Evolutionary conservation across 805 yeast genomes (phyloP).

Genomic region (Teunomyces cretensis): DNA sequence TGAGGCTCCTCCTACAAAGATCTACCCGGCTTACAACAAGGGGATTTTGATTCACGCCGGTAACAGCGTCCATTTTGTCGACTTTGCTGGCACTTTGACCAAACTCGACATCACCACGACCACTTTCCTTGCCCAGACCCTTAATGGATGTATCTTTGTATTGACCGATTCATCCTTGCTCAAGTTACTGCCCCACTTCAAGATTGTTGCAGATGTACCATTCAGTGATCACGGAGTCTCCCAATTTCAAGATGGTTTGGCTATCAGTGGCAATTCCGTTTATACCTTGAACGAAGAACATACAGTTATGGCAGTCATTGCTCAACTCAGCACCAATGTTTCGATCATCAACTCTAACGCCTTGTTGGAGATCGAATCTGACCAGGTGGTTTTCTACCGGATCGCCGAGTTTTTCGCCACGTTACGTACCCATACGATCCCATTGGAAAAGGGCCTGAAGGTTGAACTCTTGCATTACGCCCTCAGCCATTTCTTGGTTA

Average conservation of each 20-base stretch:
- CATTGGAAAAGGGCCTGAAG: not conserved
- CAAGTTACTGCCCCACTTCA: conserved; percentile 7
- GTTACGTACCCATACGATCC: conserved; percentile 1
- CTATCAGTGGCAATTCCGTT: conserved; percentile 2
- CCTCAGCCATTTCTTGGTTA: conserved; percentile 11
- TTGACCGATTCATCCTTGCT: conserved; percentile 9
- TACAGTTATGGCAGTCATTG: not conserved
- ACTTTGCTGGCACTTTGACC: conserved; percentile 11
- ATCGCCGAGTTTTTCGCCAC: conserved; percentile 2
- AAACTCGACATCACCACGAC: not conserved
- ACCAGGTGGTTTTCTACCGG: conserved; percentile 6
- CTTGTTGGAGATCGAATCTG: not conserved
- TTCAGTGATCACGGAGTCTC: conserved; percentile 6
- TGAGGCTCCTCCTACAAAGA: conserved; percentile 8
- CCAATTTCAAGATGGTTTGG: conserved; percentile 11
- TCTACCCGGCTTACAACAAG: conserved; percentile 11
- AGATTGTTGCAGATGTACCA: not conserved
- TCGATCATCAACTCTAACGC: conserved; percentile 9
- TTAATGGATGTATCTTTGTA: conserved; percentile 14
- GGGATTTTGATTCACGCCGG: conserved; percentile 6
- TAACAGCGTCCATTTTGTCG: conserved; percentile 11
- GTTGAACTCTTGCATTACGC: conserved; percentile 4
- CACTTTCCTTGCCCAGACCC: conserved; percentile 6
- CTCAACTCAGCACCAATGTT: not conserved
- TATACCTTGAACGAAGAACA: not conserved